Base-by-base conservation (phyloP, 768 basidiomycete species). In the Mycena maculata region DNA sequence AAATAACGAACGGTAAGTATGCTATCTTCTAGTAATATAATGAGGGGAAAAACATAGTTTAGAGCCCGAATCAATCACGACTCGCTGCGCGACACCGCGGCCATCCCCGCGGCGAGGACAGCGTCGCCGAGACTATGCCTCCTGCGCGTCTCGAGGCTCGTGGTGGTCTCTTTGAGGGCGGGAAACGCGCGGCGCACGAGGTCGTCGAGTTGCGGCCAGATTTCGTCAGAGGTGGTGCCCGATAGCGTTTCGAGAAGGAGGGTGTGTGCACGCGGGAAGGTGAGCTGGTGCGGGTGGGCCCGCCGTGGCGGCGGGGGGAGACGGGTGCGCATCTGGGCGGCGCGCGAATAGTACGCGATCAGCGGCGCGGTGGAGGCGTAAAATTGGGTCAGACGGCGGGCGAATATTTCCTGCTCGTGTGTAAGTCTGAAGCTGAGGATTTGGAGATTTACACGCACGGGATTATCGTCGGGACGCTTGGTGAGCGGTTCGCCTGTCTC, bases 391-490 rank as follows among this genome's bases (percentile, higher is more conserved):
- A 96, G 83, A 20, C 95, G 90, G 39, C 88, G 91, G 36, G 88
- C 83, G 76, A 95, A 95, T 36, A 88, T 83, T 77, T 93, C 91
- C 94, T 95, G 76, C 16, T 54, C 31, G 47, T 63, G 47, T 20
- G 20, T 50, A 53, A 20, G 27, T n/a, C 30, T n/a, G n/a, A 33
- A 10, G 30, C 4, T 22, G 33, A 23, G 42, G 36, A 39, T 63
- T 27, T 41, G 39, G n/a, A n/a, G n/a, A n/a, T n/a, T 27, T 27
- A 22, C n/a, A 56, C 90, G 56, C 74, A 95, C 94, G 5, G 94
- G 93, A 76, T 92, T 92, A 74, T 97, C 95, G 74, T 97, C 95
- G 18, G 93, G 92, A 28, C 95, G 86, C 72, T 91, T 92, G n/a
- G 85, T 88, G n/a, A 97, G 83, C 7, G 90, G 88, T 74, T 97